phyloP scores from a whole-genome alignment of 768 basidiomycete genomes.

The Tylopilus subfusipes region DNA sequence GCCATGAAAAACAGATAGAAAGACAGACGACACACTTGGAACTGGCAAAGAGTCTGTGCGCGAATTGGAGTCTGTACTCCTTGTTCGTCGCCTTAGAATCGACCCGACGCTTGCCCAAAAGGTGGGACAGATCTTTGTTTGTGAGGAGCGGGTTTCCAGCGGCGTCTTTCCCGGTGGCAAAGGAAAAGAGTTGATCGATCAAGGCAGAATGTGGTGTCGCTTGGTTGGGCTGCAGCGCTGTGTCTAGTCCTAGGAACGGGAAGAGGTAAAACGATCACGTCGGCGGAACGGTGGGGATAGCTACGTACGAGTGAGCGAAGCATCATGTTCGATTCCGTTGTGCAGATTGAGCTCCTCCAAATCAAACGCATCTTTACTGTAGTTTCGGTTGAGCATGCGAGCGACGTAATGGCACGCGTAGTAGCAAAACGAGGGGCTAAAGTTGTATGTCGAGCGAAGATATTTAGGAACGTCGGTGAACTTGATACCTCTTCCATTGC shows the following conservation, averaged over 20 bases:
- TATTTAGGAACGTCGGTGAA: constrained; percentile 41
- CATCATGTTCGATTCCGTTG: constrained; percentile 17
- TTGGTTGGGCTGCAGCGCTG: constrained; percentile 48
- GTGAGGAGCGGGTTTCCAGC: constrained; percentile 51
- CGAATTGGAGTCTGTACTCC: constrained; percentile 46
- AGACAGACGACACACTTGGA: constrained; percentile 49
- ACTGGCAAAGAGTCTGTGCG: constrained; percentile 63
- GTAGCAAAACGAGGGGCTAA: constrained; percentile 60
- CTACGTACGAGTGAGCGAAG: constrained; percentile 30
- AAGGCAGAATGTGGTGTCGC: constrained; percentile 44
- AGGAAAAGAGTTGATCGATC: constrained; percentile 53
- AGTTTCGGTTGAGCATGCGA: constrained; percentile 52
- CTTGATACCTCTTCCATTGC: constrained; percentile 62
- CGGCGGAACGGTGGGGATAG: neutral
- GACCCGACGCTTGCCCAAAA: constrained; percentile 57
- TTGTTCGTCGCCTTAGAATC: constrained; percentile 53
- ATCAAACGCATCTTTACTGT: constrained; percentile 56
- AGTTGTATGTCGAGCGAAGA: constrained; percentile 62
- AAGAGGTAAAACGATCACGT: neutral
- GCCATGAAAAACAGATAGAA: neutral
- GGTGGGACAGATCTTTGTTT: constrained; percentile 52
- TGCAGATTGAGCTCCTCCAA: constrained; percentile 39
- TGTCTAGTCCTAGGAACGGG: constrained; percentile 50
- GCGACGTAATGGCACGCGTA: constrained; percentile 61
- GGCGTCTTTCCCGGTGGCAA: constrained; percentile 55